These are phyloP conservation scores for Chrysoporthe deuterocubensis DNA, from an alignment of 2,329 filamentous ascomycete species.

Conservation along the genomic window DNA sequence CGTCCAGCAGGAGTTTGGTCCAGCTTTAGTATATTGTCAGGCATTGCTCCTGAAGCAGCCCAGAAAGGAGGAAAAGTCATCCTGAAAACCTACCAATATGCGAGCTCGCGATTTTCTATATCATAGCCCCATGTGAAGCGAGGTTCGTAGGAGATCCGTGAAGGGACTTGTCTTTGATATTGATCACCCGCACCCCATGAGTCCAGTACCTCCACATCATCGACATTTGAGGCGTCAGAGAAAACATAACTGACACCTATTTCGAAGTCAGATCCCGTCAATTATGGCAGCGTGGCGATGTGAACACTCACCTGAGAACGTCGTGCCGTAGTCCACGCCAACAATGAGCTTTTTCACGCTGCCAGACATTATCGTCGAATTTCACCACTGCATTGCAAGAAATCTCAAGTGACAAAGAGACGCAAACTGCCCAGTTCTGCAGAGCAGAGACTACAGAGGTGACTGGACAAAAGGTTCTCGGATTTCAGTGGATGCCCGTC, in stretches of 20 bases:
- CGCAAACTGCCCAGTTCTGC: too few species aligned
- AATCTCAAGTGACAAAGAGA: background rate
- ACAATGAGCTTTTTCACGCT: slow-evolving; percentile 9
- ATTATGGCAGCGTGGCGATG: background rate
- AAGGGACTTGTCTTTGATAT: slow-evolving; percentile 13
- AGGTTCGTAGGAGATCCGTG: slow-evolving; percentile 8
- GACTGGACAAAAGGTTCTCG: background rate
- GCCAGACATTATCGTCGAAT: background rate
- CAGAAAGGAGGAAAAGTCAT: background rate
- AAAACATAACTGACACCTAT: slow-evolving; percentile 16
- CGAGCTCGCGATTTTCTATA: slow-evolving; percentile 3
- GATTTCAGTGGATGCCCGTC: background rate
- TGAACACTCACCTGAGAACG: slow-evolving; percentile 8
- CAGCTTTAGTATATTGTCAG: background rate
- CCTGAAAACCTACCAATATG: background rate
- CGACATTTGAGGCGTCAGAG: slow-evolving; percentile 5
- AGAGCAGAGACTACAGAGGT: background rate
- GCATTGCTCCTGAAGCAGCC: background rate
- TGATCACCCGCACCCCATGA: slow-evolving; percentile 5
- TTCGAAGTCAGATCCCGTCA: background rate
- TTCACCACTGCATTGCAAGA: background rate
- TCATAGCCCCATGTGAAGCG: slow-evolving; percentile 11
- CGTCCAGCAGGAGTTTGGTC: slow-evolving; percentile 12
- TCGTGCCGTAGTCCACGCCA: slow-evolving; percentile 13
- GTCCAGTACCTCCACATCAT: slow-evolving; percentile 12